Base-by-base conservation (phyloP, 805 yeast genomes). In the Allodekkera sacchari region DNA sequence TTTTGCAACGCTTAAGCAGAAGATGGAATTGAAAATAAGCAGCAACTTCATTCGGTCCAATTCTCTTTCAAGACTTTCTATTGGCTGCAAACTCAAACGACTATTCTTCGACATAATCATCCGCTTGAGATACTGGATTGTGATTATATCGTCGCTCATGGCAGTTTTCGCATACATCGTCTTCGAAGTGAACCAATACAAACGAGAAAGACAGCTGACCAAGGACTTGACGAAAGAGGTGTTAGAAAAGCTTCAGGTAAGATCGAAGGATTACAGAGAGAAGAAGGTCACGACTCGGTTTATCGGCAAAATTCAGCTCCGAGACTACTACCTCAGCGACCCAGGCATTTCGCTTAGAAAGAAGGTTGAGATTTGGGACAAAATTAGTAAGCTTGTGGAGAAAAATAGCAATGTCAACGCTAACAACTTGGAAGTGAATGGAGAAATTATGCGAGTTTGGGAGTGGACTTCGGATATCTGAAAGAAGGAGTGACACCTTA, bases 401-500 rank as follows among this genome's bases (percentile, higher is more conserved):
- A 56, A 60, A 27, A 80, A 83, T 50, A 61, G 81, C 15, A 79
- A 78, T 45, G 72, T 87, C 9, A 68, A 76, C 36, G 62, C 68
- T 12, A 65, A 72, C 23, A 66, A 78, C 34, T 57, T 73, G 34
- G 96, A 87, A 50, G 66, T 77, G 18, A 82, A 80, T 47, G 96
- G 96, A 12, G 96, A 87, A 43, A 82, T 87, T 38, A 74, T 82
- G 68, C 75, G 76, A 48, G 83, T 83, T 22, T 83, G 94, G 84
- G 85, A 84, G 49, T 87, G 95, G 95, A 66, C 77, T 22, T 74
- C 77, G 10, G 59, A 52, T 34, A 39, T 55, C 6, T 48, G 35
- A 39, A 20, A n/a, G n/a, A n/a, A n/a, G 11, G 11, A 18, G 9
- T 11, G 17, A 19, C 22, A 20, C 11, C 13, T 27, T 7, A 13